Conservation (phyloP, 768 basidiomycete species). For the Calvatia gigantea region DNA sequence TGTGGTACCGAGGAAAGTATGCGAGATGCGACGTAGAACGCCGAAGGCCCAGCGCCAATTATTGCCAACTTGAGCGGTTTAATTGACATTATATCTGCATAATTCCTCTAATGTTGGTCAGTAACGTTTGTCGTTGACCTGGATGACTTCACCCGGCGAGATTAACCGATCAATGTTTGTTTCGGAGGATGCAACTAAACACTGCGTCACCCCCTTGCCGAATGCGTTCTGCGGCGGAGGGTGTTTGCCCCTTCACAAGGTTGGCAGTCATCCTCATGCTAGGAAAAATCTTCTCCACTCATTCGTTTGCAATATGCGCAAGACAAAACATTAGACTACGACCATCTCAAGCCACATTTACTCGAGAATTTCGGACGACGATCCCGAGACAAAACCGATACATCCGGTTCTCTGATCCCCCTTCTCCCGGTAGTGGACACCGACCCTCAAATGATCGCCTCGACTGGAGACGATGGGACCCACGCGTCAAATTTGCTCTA, state of each 20-base stretch:
- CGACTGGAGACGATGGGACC: conserved; percentile 4
- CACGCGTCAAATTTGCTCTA: not conserved
- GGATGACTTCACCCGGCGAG: not conserved
- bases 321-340: not conserved
- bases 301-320: not conserved
- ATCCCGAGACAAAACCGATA: conserved; percentile 3
- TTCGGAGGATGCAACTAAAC: not conserved
- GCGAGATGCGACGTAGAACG: conserved; percentile 89
- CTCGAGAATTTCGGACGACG: not conserved
- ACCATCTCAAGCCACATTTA: not conserved
- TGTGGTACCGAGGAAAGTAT: conserved; percentile 65
- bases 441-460: not conserved
- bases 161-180: not conserved
- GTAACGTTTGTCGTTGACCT: not conserved
- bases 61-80: conserved; percentile 72
- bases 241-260: not conserved
- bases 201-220: not conserved
- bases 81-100: conserved; percentile 11
- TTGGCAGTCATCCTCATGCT: not conserved
- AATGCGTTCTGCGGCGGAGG: not conserved
- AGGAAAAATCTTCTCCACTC: not conserved
- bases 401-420: conserved; percentile 9
- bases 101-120: not conserved
- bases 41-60: conserved; percentile 94
- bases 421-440: not conserved